phyloP scores from a whole-genome alignment of 768 basidiomycete species.

The Gyrodon lividus region DNA sequence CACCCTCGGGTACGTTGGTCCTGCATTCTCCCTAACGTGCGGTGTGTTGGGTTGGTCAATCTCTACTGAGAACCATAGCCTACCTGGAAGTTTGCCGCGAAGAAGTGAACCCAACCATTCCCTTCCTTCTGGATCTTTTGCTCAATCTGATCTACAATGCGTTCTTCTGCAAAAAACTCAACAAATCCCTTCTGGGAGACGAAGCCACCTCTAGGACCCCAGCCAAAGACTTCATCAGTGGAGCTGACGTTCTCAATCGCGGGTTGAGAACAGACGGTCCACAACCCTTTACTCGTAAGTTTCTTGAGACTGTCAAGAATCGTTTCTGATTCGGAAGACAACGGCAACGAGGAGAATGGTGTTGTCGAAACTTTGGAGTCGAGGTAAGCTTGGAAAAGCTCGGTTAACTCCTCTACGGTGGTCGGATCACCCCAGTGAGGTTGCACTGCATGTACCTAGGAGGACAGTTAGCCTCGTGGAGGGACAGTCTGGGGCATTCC shows the following conservation, averaged over 20 bases:
- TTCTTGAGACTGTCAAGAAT: constrained; percentile 77
- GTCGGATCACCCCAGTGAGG: constrained; percentile 73
- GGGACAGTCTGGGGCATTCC: constrained; percentile 9
- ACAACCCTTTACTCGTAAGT: constrained; percentile 80
- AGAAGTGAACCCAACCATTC: constrained; percentile 74
- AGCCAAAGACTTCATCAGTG: constrained; percentile 79
- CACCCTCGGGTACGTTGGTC: constrained; percentile 77
- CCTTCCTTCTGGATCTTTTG: constrained; percentile 52
- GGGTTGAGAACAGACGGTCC: constrained; percentile 97
- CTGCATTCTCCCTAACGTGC: constrained; percentile 63
- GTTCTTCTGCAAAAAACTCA: constrained; percentile 83
- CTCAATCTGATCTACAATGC: constrained; percentile 60
- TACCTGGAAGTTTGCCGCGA: constrained; percentile 80
- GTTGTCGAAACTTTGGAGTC: constrained; percentile 70
- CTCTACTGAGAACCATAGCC: constrained; percentile 11
- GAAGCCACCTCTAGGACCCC: constrained; percentile 91
- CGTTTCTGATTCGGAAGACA: constrained; percentile 77
- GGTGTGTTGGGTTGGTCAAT: neutral
- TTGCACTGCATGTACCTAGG: constrained; percentile 60
- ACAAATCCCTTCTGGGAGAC: constrained; percentile 98
- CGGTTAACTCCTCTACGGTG: constrained; percentile 64
- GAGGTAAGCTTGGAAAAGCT: constrained; percentile 79
- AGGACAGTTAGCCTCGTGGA: neutral
- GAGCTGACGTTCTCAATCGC: constrained; percentile 81
- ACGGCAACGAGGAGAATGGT: constrained; percentile 83